Evolutionary conservation across 208 protist genomes (phyloP), one percentile per base, ranked within the genome.

Genomic region (Trypanosoma caninum): DNA sequence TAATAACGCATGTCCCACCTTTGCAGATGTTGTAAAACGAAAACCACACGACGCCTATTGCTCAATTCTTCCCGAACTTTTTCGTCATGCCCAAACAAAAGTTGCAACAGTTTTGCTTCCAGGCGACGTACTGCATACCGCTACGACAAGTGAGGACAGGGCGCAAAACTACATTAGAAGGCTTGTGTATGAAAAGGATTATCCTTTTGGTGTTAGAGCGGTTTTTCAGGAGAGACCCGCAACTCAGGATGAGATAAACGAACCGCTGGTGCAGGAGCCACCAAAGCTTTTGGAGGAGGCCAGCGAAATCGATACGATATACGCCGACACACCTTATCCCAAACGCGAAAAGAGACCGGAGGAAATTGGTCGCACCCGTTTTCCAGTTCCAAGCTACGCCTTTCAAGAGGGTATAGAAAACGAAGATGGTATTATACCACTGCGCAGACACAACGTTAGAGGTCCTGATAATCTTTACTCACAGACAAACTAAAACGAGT

Each of bases 161-260:
- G 51, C 57, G 3, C 58, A 74, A 41, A 72, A 78, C 41, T 92
- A 80, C 33, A 65, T 92, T 52, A 84, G 88, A 13, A 80, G 88
- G 41, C 89, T 94, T 48, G 76, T 78, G 31, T 92, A 92, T 62
- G 76, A 85, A 51, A 94, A 92, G 72, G 88, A 90, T 50, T 90
- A 82, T 51, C 88, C 88, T 2, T 91, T 78, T 40, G 88, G 88
- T 40, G 84, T 94, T 48, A 80, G 88, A 1, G 88, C 88, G 18
- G 72, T 94, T 23, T 94, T 91, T 66, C 80, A 88, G 57, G 82
- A 91, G 63, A 80, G 88, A 2, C 78, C 81, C 8, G 82, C 82
- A 16, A 80, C 72, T 9, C 28, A 20, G 30, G 77, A 74, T 35
- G 84, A 91, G 68, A 33, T 70, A 4, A 44, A 46, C 3, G 66